Evolutionary conservation across 2,329 filamentous ascomycete species (phyloP).

Genomic region (Dryadomyces sulphureus): DNA sequence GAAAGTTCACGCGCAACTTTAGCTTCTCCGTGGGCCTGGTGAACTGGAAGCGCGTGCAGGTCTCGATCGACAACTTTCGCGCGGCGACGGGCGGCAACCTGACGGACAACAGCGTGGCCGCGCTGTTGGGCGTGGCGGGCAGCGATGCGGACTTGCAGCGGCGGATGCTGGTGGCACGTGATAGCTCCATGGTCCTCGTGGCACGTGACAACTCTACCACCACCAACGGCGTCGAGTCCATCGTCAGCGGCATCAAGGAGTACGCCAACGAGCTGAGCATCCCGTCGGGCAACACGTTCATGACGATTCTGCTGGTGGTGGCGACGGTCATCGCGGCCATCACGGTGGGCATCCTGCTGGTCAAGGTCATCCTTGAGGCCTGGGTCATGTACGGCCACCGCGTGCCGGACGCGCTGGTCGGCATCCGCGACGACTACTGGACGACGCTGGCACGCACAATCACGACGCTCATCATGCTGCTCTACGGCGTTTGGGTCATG

Average conservation of each 20-base stretch:
- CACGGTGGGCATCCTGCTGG: constrained; percentile 69
- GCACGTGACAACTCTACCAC: constrained; percentile 22
- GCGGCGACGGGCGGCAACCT: constrained; percentile 71
- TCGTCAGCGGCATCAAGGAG: constrained; percentile 63
- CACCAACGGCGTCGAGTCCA: constrained; percentile 19
- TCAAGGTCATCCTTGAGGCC: constrained; percentile 81
- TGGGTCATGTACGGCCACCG: constrained; percentile 73
- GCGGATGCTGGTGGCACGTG: constrained; percentile 13
- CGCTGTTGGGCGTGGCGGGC: constrained; percentile 43
- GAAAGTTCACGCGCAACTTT: constrained; percentile 85
- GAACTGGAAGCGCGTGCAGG: constrained; percentile 68
- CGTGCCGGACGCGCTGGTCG: constrained; percentile 64
- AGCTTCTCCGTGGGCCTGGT: constrained; percentile 78
- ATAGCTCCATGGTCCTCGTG: constrained; percentile 26
- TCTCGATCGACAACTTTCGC: constrained; percentile 73
- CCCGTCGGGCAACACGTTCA: constrained; percentile 82
- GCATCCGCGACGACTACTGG: constrained; percentile 96
- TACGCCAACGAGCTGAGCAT: constrained; percentile 76
- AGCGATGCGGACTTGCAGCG: not conserved
- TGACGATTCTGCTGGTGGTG: constrained; percentile 83
- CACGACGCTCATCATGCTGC: constrained; percentile 74
- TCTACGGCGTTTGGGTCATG: constrained; percentile 90
- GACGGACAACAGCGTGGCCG: constrained; percentile 61
- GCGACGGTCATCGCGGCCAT: constrained; percentile 76
- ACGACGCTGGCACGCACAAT: constrained; percentile 77